Base-by-base conservation (phyloP, 768 basidiomycete genomes). In the Podaxis rugospora region DNA sequence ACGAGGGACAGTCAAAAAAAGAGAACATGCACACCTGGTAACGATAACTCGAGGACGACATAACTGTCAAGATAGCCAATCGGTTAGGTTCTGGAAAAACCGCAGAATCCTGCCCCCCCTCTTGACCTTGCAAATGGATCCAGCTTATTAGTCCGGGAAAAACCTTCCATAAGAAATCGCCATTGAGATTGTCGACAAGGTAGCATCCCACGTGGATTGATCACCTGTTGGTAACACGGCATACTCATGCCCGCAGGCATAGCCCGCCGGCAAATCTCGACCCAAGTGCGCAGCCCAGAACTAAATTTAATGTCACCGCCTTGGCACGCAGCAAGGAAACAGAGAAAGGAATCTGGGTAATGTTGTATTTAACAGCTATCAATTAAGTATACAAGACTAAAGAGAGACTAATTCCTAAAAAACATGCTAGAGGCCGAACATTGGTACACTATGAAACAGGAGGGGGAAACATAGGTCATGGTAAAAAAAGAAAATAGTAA, bases 361-460 rank as follows among this genome's bases (percentile, higher is more conserved):
- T 14, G 40, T 18, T 14, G n/a, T 42, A 42, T 42, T 18, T 42
- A 42, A 14, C 40, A 42, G 13, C 47, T 23, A 11, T 27, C 47
- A 16, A 27, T 49, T 23, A 49, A 23, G 21, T 23, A 49, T 23
- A 44, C 16, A 42, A 42, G 14, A 42, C 13, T 13, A 6, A 6
- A 42, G n/a, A 44, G 18, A 9, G n/a, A 21, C 47, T 23, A 49
- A 9, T 49, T 49, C 25, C 21, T 27, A 49, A 49, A 49, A 49
- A 18, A 49, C 47, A 23, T 27, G 16, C n/a, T 16, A 16, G 23
- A 27, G 47, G 18, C 11, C n/a, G 42, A 44, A 18, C 14, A 55
- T 55, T 44, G 39, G 40, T 55, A 55, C 54, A 55, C 37, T 55
- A 55, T 55, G 36, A 52, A n/a, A 39, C 42, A 49, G 21, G 11